phyloP scores from a whole-genome alignment of 352 stramenopile species.

The Phytophthora lateralis region DNA sequence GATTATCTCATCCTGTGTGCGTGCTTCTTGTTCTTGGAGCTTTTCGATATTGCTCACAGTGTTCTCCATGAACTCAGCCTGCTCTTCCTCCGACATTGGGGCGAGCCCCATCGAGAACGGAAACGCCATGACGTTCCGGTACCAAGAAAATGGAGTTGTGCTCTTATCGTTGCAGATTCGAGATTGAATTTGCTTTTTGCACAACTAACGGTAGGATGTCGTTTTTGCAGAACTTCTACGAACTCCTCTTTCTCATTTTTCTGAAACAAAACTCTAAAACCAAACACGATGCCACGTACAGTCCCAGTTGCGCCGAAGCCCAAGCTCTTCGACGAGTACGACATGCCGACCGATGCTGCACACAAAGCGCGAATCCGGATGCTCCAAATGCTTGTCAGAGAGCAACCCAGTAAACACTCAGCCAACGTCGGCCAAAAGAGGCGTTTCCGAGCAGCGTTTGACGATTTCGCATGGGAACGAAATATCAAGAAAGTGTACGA shows the following conservation, averaged over 20 bases:
- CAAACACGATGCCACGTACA: constrained; percentile 11
- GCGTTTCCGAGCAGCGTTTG: constrained; percentile 22
- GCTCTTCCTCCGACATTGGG: constrained; percentile 6
- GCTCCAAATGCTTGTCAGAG: constrained; percentile 19
- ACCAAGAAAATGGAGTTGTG: not conserved
- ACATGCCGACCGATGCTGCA: constrained; percentile 9
- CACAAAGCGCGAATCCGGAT: constrained; percentile 20
- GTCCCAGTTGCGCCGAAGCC: constrained; percentile 6
- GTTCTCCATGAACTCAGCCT: constrained; percentile 4
- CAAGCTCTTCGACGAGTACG: constrained; percentile 28
- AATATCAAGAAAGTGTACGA: constrained; percentile 16
- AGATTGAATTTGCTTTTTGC: no score
- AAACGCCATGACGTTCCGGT: constrained; percentile 9
- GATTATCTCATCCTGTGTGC: constrained; percentile 22
- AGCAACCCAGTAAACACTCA: not conserved
- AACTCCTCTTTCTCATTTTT: not conserved
- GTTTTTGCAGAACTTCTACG: no score
- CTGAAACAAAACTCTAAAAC: not conserved
- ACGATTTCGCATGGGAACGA: constrained; percentile 17
- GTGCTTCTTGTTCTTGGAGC: not conserved
- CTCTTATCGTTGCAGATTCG: not conserved
- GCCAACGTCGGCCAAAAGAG: constrained; percentile 14
- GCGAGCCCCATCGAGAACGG: constrained; percentile 8
- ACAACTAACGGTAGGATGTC: not conserved
- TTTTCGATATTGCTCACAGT: not conserved